Evolutionary conservation across 2,329 filamentous ascomycete genomes (phyloP), one percentile per base, ranked within the genome.

Genomic region (Scytalidium sp.): DNA sequence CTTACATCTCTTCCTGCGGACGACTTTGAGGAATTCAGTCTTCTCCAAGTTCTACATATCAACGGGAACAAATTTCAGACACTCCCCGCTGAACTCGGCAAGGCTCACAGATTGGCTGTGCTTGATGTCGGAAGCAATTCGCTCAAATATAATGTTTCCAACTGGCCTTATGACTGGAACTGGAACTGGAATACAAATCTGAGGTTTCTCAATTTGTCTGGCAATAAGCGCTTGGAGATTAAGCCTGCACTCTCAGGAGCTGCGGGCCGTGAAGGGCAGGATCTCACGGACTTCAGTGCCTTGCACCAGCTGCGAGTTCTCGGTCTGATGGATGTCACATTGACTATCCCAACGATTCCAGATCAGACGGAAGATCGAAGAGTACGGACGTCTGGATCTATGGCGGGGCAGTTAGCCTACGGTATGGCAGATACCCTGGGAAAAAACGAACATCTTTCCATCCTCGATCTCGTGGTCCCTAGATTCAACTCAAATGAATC

Each of bases 91-190:
- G 94, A 99, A 65, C 85, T 99, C 44, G 95, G 91, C 53, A 90
- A 96, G 67, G 90, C 96, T 41, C 89, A 91, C 70, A 94, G 94
- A 68, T 80, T 99, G 21, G 86, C 91, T 4, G 87, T 97, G 45
- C 77, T 99, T 45, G 94, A 99, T 69, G 95, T 95, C 55, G 93
- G 92, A 53, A 97, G 89, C 76, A 99, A 99, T 65, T 85, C 83
- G 19, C 76, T 99, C 50, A 99, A 97, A 69, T 99, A 99, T 79
- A 99, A 99, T 66, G 95, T 99, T 43, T 94, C 91, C 23, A 99
- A 99, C 64, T 96, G 96, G 78, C 94, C 93, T 0, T 99, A 99
- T 65, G 94, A 99, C 66, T 99, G 94, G 94, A 99, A 99, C 63
- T 99, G 94, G 94, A 97, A 97, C 64, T 89, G 94, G 78, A 99